Evolutionary conservation across 495 filamentous ascomycete genomes (phyloP).

Genomic region (Penicillium argentinense): DNA sequence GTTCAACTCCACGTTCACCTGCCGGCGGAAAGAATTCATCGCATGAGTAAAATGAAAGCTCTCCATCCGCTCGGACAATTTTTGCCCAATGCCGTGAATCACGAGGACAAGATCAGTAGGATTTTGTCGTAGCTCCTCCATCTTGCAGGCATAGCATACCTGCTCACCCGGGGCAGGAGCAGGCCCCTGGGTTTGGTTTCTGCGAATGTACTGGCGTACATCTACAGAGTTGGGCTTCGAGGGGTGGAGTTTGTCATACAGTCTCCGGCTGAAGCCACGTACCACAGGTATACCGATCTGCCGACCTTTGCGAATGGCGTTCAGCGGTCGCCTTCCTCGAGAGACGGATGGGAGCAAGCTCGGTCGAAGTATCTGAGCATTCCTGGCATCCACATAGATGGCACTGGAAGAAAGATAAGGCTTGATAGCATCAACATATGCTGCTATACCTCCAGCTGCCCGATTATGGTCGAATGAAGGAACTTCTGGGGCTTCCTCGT

Average conservation of each 20-base stretch:
- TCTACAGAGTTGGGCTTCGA: constrained; percentile 49
- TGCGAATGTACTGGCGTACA: constrained; percentile 50
- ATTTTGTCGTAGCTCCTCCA: constrained; percentile 63
- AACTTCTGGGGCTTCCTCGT: constrained; percentile 6
- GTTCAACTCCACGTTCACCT: constrained; percentile 80
- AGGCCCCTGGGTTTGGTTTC: constrained; percentile 31
- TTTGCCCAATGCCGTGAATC: constrained; percentile 95
- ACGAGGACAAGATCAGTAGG: constrained; percentile 88
- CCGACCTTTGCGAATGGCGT: constrained; percentile 79
- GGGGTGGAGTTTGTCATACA: constrained; percentile 76
- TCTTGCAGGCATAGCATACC: constrained; percentile 50
- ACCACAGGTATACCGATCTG: constrained; percentile 83
- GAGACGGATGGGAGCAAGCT: constrained; percentile 78
- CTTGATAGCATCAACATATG: constrained; percentile 33
- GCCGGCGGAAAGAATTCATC: constrained; percentile 85
- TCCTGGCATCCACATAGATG: constrained; percentile 72
- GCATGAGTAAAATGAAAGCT: constrained; percentile 96
- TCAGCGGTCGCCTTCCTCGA: constrained; percentile 72
- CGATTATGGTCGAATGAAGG: constrained; percentile 32
- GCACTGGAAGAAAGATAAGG: constrained; percentile 70
- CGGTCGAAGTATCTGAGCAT: constrained; percentile 79
- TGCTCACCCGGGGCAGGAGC: constrained; percentile 29
- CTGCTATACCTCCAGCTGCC: constrained; percentile 41
- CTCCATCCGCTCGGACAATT: constrained; percentile 92
- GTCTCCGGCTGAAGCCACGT: constrained; percentile 75